Base-by-base conservation (phyloP, 345 rosid genomes). In the Hirschfeldia incana region DNA sequence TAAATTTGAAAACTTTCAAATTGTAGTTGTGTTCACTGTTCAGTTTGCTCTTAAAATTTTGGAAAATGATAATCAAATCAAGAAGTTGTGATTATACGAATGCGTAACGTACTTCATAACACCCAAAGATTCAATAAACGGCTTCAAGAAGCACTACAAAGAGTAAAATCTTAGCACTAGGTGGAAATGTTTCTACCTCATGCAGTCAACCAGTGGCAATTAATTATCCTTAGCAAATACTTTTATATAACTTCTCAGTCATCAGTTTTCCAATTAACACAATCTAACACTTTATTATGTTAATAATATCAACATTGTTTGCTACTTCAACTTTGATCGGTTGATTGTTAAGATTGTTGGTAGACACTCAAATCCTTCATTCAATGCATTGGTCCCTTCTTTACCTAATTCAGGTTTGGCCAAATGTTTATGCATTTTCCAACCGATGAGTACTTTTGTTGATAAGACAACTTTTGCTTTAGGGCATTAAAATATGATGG, bases 301-400 rank as follows among this genome's bases (percentile, higher is more conserved):
- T 16, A 10, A 9, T 39, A 39, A 39, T 39, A 39, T 39, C 46
- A 39, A 39, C 46, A 9, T 2, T 39, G 6, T 13, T 8, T 65
- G 36, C 62, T 3, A 62, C 1, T 8, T 39, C n/a, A 51, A 16
- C 10, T 61, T 36, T 57, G 32, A 15, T 27, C 11, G 21, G 36
- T 65, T 65, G 53, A 10, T 4, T 26, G 66, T 55, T 68, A 58
- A 58, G 46, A 60, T 29, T 11, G 30, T 59, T 67, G 67, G 27
- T 17, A 32, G 28, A 57, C 21, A 39, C 32, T 46, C 55, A 66
- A 39, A 21, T 2, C 29, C 28, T 42, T 11, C 3, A 27, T 39
- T 58, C 42, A 66, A 5, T 34, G 5, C 57, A 49, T 63, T 63
- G 77, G 13, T 49, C 77, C 77, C 62, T 64, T 51, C 62, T 64